Evolutionary conservation across 495 filamentous ascomycete species (phyloP), one percentile per base, ranked within the genome.

Genomic region (Penicillium verhagenii): DNA sequence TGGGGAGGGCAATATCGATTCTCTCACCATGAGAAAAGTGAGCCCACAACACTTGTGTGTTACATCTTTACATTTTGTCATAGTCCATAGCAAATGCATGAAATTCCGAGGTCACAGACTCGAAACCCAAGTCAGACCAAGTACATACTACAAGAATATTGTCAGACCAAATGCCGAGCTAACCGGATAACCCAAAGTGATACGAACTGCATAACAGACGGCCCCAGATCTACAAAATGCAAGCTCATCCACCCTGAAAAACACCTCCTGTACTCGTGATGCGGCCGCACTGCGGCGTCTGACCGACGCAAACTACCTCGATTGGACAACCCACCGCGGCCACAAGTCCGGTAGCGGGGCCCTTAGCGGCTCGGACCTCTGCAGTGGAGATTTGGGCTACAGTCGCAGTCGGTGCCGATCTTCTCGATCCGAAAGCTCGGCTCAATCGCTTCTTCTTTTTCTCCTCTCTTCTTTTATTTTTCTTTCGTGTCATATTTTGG

Each of bases 401-500:
- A n/a, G n/a, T n/a, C n/a, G n/a, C n/a, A n/a, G n/a, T n/a, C n/a
- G n/a, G n/a, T n/a, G 47, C 47, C 47, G 47, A 39, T 40, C 35
- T 52, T 43, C 31, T 44, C 39, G 24, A 53, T 53, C 50, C 40
- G 40, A 42, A 20, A 10, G 25, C 50, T 40, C 20, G 23, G 39
- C 26, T 54, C 40, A 18, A n/a, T n/a, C n/a, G n/a, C n/a, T n/a
- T 40, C 13, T 5, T 50, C 42, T 28, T 35, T 28, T 42, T 49
- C 38, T 20, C 48, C 42, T 51, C 9, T n/a, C n/a, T n/a, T n/a
- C n/a, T n/a, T 40, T 9, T 5, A 47, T 37, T 28, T 35, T 28
- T 42, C 46, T 42, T 20, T 50, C 42, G 48, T 6, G 42, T 51
- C 53, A 39, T 51, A 53, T 58, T 43, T 38, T 45, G 9, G 10